These are phyloP conservation scores for Hypoxylon rickii DNA, from an alignment of 495 filamentous ascomycete genomes.

Conservation along the genomic window DNA sequence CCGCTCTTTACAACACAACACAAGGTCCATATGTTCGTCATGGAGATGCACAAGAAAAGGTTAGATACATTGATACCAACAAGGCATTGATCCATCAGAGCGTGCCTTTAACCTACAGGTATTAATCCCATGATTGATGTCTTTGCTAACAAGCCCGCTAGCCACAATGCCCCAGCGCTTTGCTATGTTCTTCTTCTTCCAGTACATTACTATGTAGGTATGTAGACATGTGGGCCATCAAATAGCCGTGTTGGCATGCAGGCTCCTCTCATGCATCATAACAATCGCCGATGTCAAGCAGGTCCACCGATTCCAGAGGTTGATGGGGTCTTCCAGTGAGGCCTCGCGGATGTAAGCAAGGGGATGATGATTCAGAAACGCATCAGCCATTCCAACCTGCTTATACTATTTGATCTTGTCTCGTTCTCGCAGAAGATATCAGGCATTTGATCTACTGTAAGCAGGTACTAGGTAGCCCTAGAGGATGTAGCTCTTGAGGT, in stretches of 20 bases:
- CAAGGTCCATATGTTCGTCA: conserved; percentile 7
- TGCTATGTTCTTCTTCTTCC: background rate
- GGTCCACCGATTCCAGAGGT: conserved; percentile 7
- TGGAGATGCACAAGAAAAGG: conserved; percentile 1
- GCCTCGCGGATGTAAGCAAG: background rate
- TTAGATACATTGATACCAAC: too few species aligned
- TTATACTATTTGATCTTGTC: background rate
- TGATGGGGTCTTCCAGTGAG: background rate
- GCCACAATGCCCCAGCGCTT: background rate
- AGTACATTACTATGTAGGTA: conserved; percentile 25
- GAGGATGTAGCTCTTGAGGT: too few species aligned
- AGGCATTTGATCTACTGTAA: too few species aligned
- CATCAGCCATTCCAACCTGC: background rate
- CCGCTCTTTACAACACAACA: too few species aligned
- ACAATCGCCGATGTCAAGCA: conserved; percentile 5
- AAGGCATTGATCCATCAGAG: too few species aligned
- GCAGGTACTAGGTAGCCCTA: too few species aligned
- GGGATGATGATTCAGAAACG: too few species aligned
- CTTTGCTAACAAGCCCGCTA: too few species aligned
- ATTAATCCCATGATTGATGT: too few species aligned
- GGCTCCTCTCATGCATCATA: conserved; percentile 4
- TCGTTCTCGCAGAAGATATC: too few species aligned
- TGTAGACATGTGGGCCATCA: too few species aligned
- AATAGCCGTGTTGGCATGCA: conserved; percentile 17
- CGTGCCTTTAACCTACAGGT: too few species aligned